Base-by-base conservation (phyloP, 768 basidiomycete species). In the Cubamyces sp. region DNA sequence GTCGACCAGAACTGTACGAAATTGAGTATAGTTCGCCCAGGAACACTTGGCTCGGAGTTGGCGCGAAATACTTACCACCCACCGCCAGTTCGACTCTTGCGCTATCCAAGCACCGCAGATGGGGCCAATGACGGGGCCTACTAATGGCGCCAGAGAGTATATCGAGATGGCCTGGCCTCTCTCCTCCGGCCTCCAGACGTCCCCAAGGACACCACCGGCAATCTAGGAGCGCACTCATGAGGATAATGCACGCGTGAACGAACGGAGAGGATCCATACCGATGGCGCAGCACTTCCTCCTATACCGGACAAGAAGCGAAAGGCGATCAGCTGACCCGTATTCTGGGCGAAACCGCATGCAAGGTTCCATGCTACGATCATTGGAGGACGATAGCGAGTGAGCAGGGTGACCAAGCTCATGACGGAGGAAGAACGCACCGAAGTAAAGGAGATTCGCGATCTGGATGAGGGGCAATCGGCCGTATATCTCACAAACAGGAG, bases 251-350 rank as follows among this genome's bases (percentile, higher is more conserved):
- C 4, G 18, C 37, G 5, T 11, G 26, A 1, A 12, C 7, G 12
- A 18, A 23, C 9, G 8, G 23, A n/a, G 1, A 25, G n/a, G 5
- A 48, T 21, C 25, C 53, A 21, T 65, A 79, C 79, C 4, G 84
- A 74, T 0, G 90, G 74, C 3, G 89, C 86, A 0, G 88, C 89
- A 56, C 87, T 87, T 0, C 90, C 91, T 23, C 90, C 91, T 1
- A 92, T 57, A 1, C 90, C 90, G 0, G 88, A 75, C 1, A 91
- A 72, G 66, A 92, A 84, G n/a, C 89, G 82, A 67, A 91, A 91
- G 0, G 77, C 85, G 52, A 90, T 82, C 14, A 91, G 73, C 64
- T 89, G 81, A 0, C 73, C 74, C 57, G 79, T 77, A 40, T 77
- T 87, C 57, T 80, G 78, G 0, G 88, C 84, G 61, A 90, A 91